Evolutionary conservation across 768 basidiomycete genomes (phyloP), one percentile per base, ranked within the genome.

Genomic region (Naganishia vishniacii): DNA sequence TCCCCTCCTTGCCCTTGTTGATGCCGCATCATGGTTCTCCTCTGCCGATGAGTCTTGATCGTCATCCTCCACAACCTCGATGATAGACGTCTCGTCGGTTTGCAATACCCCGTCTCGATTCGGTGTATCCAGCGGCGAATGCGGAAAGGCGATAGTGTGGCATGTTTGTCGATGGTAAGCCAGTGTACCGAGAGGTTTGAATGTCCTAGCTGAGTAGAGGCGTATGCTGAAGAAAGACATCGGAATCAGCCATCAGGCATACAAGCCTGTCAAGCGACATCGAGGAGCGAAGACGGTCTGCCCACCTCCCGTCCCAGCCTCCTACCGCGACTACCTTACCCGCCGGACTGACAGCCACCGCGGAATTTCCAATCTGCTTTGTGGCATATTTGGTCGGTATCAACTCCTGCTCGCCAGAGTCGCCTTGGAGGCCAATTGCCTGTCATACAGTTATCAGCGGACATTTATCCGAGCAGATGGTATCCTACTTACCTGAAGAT

Each of bases 271-370:
- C 23, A 28, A 25, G 16, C 48, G 2, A 46, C 18, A 5, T 1
- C 37, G 40, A 46, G 46, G n/a, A 65, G n/a, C 41, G 15, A n/a
- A 28, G 29, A 31, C 0, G 23, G 29, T 63, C 47, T 25, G 78
- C 88, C 70, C 68, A 92, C 93, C 81, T 84, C 37, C 94, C 92
- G 66, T 98, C 92, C 94, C 94, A 97, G 0, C 92, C 91, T 2
- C 88, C 93, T 1, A 92, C 80, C 0, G 91, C 92, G 69, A 91
- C 87, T 0, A 97, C 83, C 23, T 83, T 82, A 0, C 86, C 89
- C 68, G 88, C 86, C 37, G 84, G 81, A 5, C 85, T 84, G 13
- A 95, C 84, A 3, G 86, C 83, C n/a, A 97, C 76, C 7, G 84
- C 82, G 0, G 83, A 82, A 71, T 91, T 91, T 3, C 92, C 91